Conservation (phyloP, 176 grass and related monocot genomes). For the Calamus simplicifolius region DNA sequence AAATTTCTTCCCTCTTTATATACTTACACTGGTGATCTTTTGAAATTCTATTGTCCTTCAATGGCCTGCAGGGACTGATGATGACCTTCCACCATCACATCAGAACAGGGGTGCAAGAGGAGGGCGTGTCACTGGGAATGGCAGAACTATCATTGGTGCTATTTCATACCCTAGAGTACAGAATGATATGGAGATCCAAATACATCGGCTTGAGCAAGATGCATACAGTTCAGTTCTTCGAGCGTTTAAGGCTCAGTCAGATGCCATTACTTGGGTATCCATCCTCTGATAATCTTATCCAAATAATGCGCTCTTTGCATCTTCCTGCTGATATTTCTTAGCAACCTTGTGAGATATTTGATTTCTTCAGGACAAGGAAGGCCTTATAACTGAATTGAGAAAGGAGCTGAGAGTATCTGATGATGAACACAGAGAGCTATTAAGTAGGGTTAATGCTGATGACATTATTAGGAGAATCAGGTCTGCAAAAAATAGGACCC, state of each 20-base stretch:
- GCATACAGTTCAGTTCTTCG: conserved; percentile 89
- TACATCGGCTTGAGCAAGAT: conserved; percentile 92
- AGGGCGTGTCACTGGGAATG: conserved; percentile 72
- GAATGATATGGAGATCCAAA: conserved; percentile 71
- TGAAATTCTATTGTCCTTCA: neutral
- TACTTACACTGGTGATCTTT: neutral
- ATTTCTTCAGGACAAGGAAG: conserved; percentile 82
- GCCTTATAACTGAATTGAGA: conserved; percentile 87
- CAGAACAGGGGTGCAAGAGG: conserved; percentile 34
- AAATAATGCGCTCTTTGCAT: neutral
- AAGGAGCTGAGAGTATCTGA: conserved; percentile 95
- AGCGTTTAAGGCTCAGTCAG: conserved; percentile 98
- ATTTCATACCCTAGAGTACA: conserved; percentile 50
- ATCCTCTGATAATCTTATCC: conserved; percentile 10
- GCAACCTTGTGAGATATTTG: neutral
- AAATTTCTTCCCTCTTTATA: neutral
- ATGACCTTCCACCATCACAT: conserved; percentile 20
- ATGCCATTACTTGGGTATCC: conserved; percentile 85
- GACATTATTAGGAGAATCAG: conserved; percentile 87
- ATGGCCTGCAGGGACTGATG: conserved; percentile 13
- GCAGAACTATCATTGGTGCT: conserved; percentile 38
- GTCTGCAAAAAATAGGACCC: conserved; percentile 11
- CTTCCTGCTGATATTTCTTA: too few relatives aligned
- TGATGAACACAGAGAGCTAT: conserved; percentile 79
- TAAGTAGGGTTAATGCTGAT: conserved; percentile 74